These are phyloP conservation scores for Rhizodiscina lignyota DNA, from an alignment of 495 filamentous ascomycete species.

Conservation along the genomic window DNA sequence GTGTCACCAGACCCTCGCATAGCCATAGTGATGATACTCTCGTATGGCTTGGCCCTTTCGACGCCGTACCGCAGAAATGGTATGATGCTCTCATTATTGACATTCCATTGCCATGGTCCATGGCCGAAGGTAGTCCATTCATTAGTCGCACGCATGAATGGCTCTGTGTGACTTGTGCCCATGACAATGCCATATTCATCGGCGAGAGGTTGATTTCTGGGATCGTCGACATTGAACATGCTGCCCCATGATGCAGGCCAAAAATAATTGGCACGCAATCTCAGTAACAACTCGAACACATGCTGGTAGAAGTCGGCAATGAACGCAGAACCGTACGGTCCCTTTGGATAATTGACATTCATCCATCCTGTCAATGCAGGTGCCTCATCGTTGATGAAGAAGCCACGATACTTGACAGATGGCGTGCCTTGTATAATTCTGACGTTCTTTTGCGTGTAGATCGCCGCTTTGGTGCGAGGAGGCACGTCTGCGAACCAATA, in stretches of 20 bases:
- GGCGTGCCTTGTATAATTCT: conserved; percentile 43
- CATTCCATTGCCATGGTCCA: conserved; percentile 46
- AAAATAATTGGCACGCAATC: conserved; percentile 54
- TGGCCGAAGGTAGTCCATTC: conserved; percentile 46
- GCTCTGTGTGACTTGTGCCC: conserved; percentile 57
- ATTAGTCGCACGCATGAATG: conserved; percentile 54
- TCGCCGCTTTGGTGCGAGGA: conserved; percentile 30
- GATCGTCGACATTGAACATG: conserved; percentile 57
- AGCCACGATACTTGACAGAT: conserved; percentile 55
- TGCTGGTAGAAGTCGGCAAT: conserved; percentile 47
- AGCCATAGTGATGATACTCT: conserved; percentile 50
- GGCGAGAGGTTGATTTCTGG: conserved; percentile 46
- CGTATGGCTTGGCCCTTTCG: conserved; percentile 44
- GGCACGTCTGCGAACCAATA: conserved; percentile 62
- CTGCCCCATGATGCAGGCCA: conserved; percentile 59
- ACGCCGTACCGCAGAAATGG: conserved; percentile 53
- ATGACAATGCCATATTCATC: conserved; percentile 60
- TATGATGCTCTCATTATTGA: conserved; percentile 46
- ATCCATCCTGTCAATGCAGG: conserved; percentile 58
- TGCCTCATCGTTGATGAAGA: conserved; percentile 69
- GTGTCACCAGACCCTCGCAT: conserved; percentile 60
- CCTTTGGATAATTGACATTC: conserved; percentile 30
- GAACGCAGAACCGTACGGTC: conserved; percentile 40
- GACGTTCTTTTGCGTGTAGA: conserved; percentile 33
- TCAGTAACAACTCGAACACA: conserved; percentile 56